Evolutionary conservation across 2,329 filamentous ascomycete genomes (phyloP).

Genomic region (Penicillium nordicum): DNA sequence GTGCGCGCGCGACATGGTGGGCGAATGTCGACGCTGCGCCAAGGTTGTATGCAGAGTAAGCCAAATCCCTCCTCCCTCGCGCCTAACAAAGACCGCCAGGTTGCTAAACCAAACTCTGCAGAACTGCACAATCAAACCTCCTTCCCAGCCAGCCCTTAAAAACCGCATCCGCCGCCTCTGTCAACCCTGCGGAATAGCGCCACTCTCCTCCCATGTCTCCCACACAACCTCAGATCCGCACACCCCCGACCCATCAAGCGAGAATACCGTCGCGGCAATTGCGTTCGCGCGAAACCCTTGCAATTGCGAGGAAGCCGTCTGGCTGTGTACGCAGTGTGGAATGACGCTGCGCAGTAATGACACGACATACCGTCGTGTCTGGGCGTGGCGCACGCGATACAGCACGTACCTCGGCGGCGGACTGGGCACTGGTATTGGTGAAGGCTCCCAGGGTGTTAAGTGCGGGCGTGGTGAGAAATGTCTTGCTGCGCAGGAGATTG

Average conservation of each 20-base stretch:
- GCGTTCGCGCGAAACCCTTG: slow-evolving; percentile 56
- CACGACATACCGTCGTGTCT: slow-evolving; percentile 63
- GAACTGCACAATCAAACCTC: slow-evolving; percentile 89
- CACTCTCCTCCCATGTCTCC: slow-evolving; percentile 48
- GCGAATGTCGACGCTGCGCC: slow-evolving; percentile 73
- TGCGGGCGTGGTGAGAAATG: slow-evolving; percentile 78
- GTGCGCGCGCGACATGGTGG: slow-evolving; percentile 86
- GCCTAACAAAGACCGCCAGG: neutral
- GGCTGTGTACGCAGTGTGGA: slow-evolving; percentile 83
- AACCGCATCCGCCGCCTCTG: slow-evolving; percentile 81
- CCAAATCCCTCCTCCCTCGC: neutral
- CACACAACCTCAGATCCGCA: slow-evolving; percentile 27
- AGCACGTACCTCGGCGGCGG: slow-evolving; percentile 72
- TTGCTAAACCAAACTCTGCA: slow-evolving; percentile 36
- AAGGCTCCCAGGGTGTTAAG: slow-evolving; percentile 81
- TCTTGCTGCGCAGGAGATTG: slow-evolving; percentile 70
- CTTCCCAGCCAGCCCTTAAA: slow-evolving; percentile 62
- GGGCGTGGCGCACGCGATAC: slow-evolving; percentile 87
- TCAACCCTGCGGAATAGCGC: slow-evolving; percentile 67
- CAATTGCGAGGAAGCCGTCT: slow-evolving; percentile 59
- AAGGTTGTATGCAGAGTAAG: slow-evolving; percentile 77
- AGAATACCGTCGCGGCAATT: slow-evolving; percentile 27
- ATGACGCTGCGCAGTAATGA: slow-evolving; percentile 60
- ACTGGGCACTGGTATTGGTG: slow-evolving; percentile 80
- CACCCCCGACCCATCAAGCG: slow-evolving; percentile 22